Evolutionary conservation across 345 rosid species (phyloP).

Genomic region (Pistacia atlantica): DNA sequence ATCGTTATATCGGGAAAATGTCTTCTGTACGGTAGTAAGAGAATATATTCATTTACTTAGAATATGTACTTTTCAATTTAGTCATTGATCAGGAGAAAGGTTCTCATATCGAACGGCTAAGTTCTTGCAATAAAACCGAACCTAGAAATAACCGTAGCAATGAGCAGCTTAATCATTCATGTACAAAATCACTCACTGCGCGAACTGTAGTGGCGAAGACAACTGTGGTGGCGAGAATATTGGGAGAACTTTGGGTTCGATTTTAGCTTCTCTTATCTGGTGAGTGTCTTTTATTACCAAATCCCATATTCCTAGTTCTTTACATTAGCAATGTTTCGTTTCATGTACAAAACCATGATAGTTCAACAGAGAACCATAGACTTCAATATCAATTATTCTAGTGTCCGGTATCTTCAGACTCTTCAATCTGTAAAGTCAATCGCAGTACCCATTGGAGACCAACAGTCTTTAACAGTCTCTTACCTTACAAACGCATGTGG

Average conservation of each 20-base stretch:
- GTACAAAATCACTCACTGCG: too few relatives aligned
- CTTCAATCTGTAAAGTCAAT: neutral
- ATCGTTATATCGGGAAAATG: too few relatives aligned
- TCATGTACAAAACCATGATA: neutral
- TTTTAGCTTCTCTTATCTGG: neutral
- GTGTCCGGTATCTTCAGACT: slow-evolving; percentile 6
- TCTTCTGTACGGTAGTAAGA: too few relatives aligned
- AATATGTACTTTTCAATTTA: too few relatives aligned
- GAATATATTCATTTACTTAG: too few relatives aligned
- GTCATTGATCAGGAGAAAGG: too few relatives aligned
- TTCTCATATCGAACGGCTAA: too few relatives aligned
- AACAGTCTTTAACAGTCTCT: slow-evolving; percentile 20
- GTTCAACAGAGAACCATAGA: neutral
- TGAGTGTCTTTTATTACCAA: neutral
- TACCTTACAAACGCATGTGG: slow-evolving; percentile 33
- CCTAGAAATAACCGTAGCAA: too few relatives aligned
- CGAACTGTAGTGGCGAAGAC: too few relatives aligned
- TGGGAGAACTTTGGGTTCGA: neutral
- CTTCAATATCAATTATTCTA: neutral
- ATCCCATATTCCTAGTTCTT: neutral
- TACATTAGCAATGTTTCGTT: slow-evolving; percentile 15
- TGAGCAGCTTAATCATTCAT: too few relatives aligned
- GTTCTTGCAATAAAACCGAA: too few relatives aligned
- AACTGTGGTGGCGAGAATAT: too few relatives aligned
- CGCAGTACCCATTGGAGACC: neutral